Conservation (phyloP, 306 rosid species). For the Cercis canadensis region DNA sequence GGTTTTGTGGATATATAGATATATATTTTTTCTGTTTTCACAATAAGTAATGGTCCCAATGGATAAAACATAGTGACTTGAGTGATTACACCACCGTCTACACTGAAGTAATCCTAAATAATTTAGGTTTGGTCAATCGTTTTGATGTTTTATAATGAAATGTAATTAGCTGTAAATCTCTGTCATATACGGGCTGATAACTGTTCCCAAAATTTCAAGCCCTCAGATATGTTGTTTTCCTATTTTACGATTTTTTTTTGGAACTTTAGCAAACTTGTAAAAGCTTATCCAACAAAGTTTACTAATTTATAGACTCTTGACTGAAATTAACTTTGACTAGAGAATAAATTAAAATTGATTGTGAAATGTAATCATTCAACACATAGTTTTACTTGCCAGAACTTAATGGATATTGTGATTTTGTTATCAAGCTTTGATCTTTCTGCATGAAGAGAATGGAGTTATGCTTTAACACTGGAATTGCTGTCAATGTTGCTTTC, state of each 20-base stretch:
- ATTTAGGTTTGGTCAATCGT: neutral
- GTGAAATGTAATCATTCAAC: neutral
- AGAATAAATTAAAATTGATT: neutral
- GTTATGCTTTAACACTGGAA: neutral
- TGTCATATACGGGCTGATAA: neutral
- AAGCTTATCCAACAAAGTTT: neutral
- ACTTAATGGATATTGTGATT: constrained; percentile 22
- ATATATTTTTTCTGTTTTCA: too few relatives aligned
- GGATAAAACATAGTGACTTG: too few relatives aligned
- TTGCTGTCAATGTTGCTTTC: constrained; percentile 13
- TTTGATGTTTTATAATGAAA: neutral
- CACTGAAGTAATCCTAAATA: too few relatives aligned
- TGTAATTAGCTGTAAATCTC: neutral
- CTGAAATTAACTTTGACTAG: neutral
- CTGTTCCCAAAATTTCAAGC: too few relatives aligned
- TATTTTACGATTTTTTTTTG: neutral
- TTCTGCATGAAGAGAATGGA: too few relatives aligned
- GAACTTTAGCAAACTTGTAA: neutral
- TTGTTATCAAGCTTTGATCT: neutral
- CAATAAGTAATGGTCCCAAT: too few relatives aligned
- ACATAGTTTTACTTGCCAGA: constrained; percentile 1
- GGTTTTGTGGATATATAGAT: too few relatives aligned
- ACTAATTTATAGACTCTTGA: neutral
- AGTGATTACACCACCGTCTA: too few relatives aligned
- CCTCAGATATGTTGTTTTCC: neutral